Conservation (phyloP, 192 early-diverging fungal species). For the Umbelopsis sp. region DNA sequence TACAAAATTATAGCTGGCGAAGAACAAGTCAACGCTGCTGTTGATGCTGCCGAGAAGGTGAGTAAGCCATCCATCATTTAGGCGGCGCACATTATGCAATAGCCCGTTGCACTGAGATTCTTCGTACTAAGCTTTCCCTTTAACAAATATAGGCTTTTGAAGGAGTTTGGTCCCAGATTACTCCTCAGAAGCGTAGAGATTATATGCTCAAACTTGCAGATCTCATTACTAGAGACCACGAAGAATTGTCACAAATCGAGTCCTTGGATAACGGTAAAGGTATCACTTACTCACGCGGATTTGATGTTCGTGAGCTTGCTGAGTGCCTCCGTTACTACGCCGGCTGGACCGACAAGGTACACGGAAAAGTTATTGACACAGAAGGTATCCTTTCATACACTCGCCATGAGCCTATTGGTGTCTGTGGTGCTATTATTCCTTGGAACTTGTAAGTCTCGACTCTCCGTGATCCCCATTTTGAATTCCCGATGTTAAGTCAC, state of each 20-base stretch:
- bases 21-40: constrained; percentile 68
- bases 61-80: background rate
- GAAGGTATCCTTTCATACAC: constrained; percentile 54
- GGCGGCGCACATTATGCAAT: constrained; percentile 49
- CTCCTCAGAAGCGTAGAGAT: constrained; percentile 47
- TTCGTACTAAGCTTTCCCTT: no score
- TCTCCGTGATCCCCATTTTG: no score
- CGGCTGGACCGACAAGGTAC: constrained; percentile 62
- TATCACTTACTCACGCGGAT: constrained; percentile 50
- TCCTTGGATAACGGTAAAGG: constrained; percentile 81
- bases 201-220: constrained; percentile 64
- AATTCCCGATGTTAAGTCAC: background rate
- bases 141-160: constrained; percentile 45
- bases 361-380: constrained; percentile 53
- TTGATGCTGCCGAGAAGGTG: constrained; percentile 63
- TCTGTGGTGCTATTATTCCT: constrained; percentile 78
- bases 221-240: constrained; percentile 47
- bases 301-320: constrained; percentile 65
- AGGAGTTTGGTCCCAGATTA: constrained; percentile 54
- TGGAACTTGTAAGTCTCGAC: constrained; percentile 62
- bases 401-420: constrained; percentile 66
- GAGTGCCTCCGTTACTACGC: constrained; percentile 80
- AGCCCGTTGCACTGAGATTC: no score
- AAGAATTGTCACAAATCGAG: constrained; percentile 61
- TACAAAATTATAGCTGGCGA: constrained; percentile 43